Evolutionary conservation across 2,329 filamentous ascomycete genomes (phyloP), one percentile per base, ranked within the genome.

Genomic region (Grosmannia serpens): DNA sequence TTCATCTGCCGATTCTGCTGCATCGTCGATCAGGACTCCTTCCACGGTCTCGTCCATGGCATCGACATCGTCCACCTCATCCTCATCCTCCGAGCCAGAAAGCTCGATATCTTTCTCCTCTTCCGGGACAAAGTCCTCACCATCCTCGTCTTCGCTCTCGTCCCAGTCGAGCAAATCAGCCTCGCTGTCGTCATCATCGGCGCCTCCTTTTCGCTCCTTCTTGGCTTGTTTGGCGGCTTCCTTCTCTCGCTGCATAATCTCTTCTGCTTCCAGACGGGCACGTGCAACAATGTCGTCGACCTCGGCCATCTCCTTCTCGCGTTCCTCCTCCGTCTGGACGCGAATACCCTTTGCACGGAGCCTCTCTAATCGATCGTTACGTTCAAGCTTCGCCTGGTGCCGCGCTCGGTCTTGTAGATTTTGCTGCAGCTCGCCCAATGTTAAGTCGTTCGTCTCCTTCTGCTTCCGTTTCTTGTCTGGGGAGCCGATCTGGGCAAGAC

Each of bases 231-330:
- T 92, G 0, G 83, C 84, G 51, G 83, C 84, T 31, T 82, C 86
- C 62, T 84, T 84, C 72, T 99, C 94, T 54, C 84, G 77, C 65
- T 87, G 83, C 71, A 86, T 87, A 55, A 97, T 85, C 64, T 87
- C 85, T 51, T 88, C 82, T 2, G 86, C 91, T 68, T 97, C 89
- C 61, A 84, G 79, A 59, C 91, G 81, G 24, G 91, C 92, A 66
- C 86, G 91, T 53, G 92, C 87, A 29, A 97, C 82, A 61, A 97
- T 81, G 66, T 96, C 87, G 65, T 97, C 94, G 15, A 96, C 84
- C 60, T 91, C 84, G 59, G 88, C 84, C 70, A 90, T 83, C 68
- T 95, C 87, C 38, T 83, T 82, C 67, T 91, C 88, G 24, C 89
- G 84, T 70, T 99, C 91, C 70, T 96, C 92, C 2, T 86, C 83